Evolutionary conservation across 257 asterid genomes (phyloP).

Genomic region (Solanum pinnatisectum): DNA sequence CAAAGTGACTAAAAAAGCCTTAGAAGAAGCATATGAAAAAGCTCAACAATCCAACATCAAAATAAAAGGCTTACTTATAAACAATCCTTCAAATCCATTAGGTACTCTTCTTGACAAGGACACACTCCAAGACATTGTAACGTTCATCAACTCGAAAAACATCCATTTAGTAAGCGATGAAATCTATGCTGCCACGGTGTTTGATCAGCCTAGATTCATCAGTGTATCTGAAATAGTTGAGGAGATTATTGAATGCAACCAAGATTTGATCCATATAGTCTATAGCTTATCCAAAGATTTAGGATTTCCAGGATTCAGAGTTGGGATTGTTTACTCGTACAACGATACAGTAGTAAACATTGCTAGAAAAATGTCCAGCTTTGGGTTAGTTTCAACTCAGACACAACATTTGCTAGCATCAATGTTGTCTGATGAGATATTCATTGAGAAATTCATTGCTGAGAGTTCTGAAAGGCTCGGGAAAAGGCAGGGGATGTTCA

Average conservation of each 20-base stretch:
- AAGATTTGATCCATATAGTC: slow-evolving; percentile 55
- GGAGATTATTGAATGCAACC: slow-evolving; percentile 24
- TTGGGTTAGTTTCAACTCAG: slow-evolving; percentile 75
- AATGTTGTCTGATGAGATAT: slow-evolving; percentile 52
- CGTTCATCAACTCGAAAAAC: slow-evolving; percentile 32
- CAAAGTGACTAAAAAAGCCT: slow-evolving; percentile 43
- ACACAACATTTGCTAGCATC: slow-evolving; percentile 60
- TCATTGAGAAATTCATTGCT: slow-evolving; percentile 32
- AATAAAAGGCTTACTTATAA: slow-evolving; percentile 60
- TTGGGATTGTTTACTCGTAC: slow-evolving; percentile 69
- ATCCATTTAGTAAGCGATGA: slow-evolving; percentile 78
- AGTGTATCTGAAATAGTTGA: slow-evolving; percentile 64
- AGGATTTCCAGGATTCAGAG: slow-evolving; percentile 81
- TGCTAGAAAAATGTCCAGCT: slow-evolving; percentile 83
- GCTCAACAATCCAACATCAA: slow-evolving; percentile 48
- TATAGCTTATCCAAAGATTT: slow-evolving; percentile 81
- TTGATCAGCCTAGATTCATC: slow-evolving; percentile 44
- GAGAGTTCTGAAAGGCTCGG: slow-evolving; percentile 44
- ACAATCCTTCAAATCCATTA: slow-evolving; percentile 82
- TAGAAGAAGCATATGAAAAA: slow-evolving; percentile 49
- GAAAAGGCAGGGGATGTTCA: slow-evolving; percentile 24
- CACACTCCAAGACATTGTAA: slow-evolving; percentile 28
- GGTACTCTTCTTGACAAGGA: slow-evolving; percentile 61
- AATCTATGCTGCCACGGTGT: slow-evolving; percentile 82
- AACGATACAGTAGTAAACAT: slow-evolving; percentile 41